Conservation (phyloP, 2,329 filamentous ascomycete species). For the Aspergillus novoparasiticus region DNA sequence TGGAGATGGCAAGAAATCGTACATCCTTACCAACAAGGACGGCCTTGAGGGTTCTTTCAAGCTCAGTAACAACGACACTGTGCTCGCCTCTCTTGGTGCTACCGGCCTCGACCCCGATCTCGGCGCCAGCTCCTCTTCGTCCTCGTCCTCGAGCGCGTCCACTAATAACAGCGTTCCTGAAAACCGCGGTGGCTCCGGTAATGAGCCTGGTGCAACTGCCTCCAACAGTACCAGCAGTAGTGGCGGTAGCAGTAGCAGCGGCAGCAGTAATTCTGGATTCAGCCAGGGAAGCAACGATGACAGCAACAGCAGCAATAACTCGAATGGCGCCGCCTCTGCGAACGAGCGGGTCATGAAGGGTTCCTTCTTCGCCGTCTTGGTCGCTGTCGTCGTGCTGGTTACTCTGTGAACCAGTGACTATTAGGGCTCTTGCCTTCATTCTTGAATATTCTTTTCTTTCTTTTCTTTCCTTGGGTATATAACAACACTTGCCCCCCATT, state of each 20-base stretch:
- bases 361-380: slow-evolving; percentile 50
- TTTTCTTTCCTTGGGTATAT: slow-evolving; percentile 7
- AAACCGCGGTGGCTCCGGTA: slow-evolving; percentile 35
- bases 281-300: slow-evolving; percentile 29
- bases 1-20: slow-evolving; percentile 64
- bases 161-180: slow-evolving; percentile 35
- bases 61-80: slow-evolving; percentile 72
- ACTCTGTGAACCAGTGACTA: slow-evolving; percentile 39
- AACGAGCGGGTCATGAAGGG: slow-evolving; percentile 46
- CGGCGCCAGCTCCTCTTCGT: slow-evolving; percentile 18
- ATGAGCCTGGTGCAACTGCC: slow-evolving; percentile 24
- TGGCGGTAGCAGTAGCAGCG: slow-evolving; percentile 13
- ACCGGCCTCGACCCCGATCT: slow-evolving; percentile 72
- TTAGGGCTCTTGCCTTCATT: slow-evolving; percentile 12
- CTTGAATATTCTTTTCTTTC: slow-evolving; percentile 27
- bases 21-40: slow-evolving; percentile 68
- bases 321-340: slow-evolving; percentile 35
- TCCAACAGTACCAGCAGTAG: slow-evolving; percentile 20
- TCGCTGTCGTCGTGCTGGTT: slow-evolving; percentile 50
- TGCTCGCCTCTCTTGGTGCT: slow-evolving; percentile 77
- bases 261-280: slow-evolving; percentile 32
- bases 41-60: slow-evolving; percentile 77
- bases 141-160: slow-evolving; percentile 14
- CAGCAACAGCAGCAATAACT: slow-evolving; percentile 14
- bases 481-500: neutral